These are phyloP conservation scores for Dipodascus geniculatus DNA, from an alignment of 805 yeast species.

Conservation along the genomic window DNA sequence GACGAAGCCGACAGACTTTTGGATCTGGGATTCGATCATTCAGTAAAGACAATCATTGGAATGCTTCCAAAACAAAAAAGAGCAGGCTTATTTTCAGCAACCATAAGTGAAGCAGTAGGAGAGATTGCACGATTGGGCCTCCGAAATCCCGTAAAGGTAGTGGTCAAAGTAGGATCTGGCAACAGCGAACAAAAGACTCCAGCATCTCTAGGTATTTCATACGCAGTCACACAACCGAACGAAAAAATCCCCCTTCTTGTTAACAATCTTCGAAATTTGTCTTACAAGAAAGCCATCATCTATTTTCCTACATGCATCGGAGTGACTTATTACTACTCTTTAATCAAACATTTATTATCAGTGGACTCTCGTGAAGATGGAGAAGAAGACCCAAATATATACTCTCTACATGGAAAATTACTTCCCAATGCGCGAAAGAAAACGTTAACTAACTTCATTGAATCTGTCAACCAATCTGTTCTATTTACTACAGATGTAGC, in stretches of 20 bases:
- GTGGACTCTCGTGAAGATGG: slow-evolving; percentile 11
- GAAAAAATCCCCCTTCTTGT: slow-evolving; percentile 50
- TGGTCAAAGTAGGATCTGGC: slow-evolving; percentile 46
- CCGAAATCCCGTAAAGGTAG: slow-evolving; percentile 82
- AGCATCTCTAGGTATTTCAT: slow-evolving; percentile 46
- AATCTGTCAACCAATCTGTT: slow-evolving; percentile 38
- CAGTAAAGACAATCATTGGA: slow-evolving; percentile 54
- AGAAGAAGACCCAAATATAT: slow-evolving; percentile 32
- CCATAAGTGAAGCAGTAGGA: slow-evolving; percentile 71
- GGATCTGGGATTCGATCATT: slow-evolving; percentile 63
- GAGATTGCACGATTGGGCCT: slow-evolving; percentile 78
- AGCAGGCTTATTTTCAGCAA: slow-evolving; percentile 90
- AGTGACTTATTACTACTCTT: slow-evolving; percentile 63
- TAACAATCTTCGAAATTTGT: slow-evolving; percentile 38
- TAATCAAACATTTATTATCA: slow-evolving; percentile 34
- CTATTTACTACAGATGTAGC: slow-evolving; percentile 96
- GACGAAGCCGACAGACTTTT: slow-evolving; percentile 91
- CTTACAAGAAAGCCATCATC: slow-evolving; percentile 72
- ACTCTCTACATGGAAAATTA: slow-evolving; percentile 84
- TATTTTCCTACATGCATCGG: slow-evolving; percentile 85
- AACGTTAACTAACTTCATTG: slow-evolving; percentile 52
- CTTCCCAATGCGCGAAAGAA: slow-evolving; percentile 68
- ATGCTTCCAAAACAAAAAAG: slow-evolving; percentile 81
- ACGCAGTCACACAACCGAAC: slow-evolving; percentile 47
- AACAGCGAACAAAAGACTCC: slow-evolving; percentile 38